These are phyloP conservation scores for Aeschynomene evenia DNA, from an alignment of 306 rosid species.

Conservation along the genomic window DNA sequence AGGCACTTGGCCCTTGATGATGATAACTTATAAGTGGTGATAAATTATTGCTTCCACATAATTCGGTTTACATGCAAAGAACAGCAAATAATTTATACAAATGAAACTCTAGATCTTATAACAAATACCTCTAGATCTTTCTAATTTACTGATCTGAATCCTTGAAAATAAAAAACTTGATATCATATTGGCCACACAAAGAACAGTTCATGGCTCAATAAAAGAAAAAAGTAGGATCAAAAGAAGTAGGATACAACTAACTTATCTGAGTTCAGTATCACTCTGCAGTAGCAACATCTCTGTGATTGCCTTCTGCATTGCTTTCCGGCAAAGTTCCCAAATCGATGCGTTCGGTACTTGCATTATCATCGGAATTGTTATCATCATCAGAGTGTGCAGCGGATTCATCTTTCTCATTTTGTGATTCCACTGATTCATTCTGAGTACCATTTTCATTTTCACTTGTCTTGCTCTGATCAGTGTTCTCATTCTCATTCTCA, in stretches of 20 bases:
- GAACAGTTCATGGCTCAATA: constrained; percentile 22
- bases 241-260: constrained; percentile 24
- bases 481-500: constrained; percentile 32
- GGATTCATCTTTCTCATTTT: constrained; percentile 45
- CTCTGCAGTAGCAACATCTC: constrained; percentile 50
- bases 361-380: constrained; percentile 34
- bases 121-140: constrained; percentile 28
- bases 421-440: constrained; percentile 41
- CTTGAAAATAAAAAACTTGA: constrained; percentile 15
- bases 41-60: constrained; percentile 12
- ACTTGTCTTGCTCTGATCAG: constrained; percentile 35
- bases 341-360: constrained; percentile 48
- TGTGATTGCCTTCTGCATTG: constrained; percentile 44
- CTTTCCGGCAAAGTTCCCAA: constrained; percentile 68
- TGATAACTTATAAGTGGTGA: not conserved
- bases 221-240: constrained; percentile 15
- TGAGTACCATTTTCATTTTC: constrained; percentile 38
- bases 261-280: constrained; percentile 32
- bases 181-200: constrained; percentile 21
- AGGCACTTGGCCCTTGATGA: not conserved
- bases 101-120: constrained; percentile 26
- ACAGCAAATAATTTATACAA: constrained; percentile 27
- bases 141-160: constrained; percentile 14
- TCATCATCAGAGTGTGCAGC: constrained; percentile 23
- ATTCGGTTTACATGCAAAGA: constrained; percentile 21